These are phyloP conservation scores for Nakataea oryzae DNA, from an alignment of 2,329 filamentous ascomycete genomes.

Conservation along the genomic window DNA sequence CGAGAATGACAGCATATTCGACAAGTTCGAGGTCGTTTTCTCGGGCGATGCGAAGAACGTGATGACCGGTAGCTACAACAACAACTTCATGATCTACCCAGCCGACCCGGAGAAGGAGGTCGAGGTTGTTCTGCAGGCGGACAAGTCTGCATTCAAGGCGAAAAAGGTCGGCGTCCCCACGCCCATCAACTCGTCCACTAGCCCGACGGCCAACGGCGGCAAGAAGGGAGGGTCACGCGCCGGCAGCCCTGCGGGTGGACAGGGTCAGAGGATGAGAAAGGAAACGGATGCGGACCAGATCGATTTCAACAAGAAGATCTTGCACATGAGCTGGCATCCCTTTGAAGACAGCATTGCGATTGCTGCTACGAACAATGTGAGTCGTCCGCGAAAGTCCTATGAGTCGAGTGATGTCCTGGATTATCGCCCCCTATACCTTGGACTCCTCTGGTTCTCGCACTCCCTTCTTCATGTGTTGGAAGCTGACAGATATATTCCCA, in stretches of 20 bases:
- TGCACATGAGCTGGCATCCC: constrained; percentile 99
- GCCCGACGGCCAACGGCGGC: constrained; percentile 59
- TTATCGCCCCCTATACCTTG: neutral
- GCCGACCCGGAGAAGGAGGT: constrained; percentile 93
- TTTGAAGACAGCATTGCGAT: constrained; percentile 99
- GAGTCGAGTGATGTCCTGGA: neutral
- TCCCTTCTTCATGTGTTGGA: neutral
- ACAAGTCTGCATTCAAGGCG: constrained; percentile 98
- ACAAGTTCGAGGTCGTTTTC: constrained; percentile 99
- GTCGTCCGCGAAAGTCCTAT: constrained; percentile 23
- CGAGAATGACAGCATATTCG: constrained; percentile 98
- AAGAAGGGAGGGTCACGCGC: constrained; percentile 88
- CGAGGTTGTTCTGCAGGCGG: constrained; percentile 92
- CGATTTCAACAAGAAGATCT: constrained; percentile 99
- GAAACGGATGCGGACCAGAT: constrained; percentile 99
- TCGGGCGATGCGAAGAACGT: constrained; percentile 97
- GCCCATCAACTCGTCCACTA: constrained; percentile 78
- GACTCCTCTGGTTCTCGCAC: neutral
- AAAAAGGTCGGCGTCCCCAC: constrained; percentile 99
- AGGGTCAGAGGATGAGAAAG: constrained; percentile 92
- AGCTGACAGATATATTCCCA: neutral
- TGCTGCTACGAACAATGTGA: constrained; percentile 97
- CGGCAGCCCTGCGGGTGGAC: constrained; percentile 71
- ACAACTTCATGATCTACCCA: constrained; percentile 99
- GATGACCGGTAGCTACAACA: constrained; percentile 99